Evolutionary conservation across 139 green algal species (phyloP), one percentile per base, ranked within the genome.

Genomic region (Tetraselmis chui): DNA sequence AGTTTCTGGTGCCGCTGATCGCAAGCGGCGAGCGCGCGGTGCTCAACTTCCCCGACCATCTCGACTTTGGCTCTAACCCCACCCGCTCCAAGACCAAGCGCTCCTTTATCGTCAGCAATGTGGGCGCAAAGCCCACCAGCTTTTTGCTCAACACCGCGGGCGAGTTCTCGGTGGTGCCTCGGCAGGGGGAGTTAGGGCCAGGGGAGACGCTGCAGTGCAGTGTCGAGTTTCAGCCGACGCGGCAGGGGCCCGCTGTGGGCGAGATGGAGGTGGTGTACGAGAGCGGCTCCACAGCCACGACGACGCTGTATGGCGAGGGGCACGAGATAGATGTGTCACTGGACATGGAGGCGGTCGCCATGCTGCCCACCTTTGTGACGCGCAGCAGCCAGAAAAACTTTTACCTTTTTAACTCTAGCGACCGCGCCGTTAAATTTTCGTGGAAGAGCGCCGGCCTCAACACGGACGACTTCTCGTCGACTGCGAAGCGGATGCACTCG

Each of bases 291-390:
- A 59, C 76, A 18, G 79, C 58, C 23, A 83, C 31, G 75, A 67
- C 77, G 0, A 29, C 30, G 27, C 80, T 96, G 31, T 23, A 24
- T 18, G 93, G 92, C 27, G 24, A 29, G 2, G 90, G 89, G 1
- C 23, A 45, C 18, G 89, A 94, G 84, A 32, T 95, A 59, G 86
- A 93, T 79, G 90, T 95, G 23, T 80, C 83, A 1, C 81, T 94
- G 77, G 87, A 81, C 18, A 77, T 83, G 2, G 79, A 79, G 0
- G 30, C 79, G 2, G 83, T 95, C 22, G 76, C 79, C 18, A 81
- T 95, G 59, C 80, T 92, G 84, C 89, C 91, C 25, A 96, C 91
- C 2, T 95, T 92, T 31, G 90, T 97, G 24, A 89, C 89, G 11
- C 92, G 92, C 77, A 84, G 82, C 79, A 91, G 85, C 25, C 91